Evolutionary conservation across 768 basidiomycete genomes (phyloP).

Genomic region (Auriculariales sp.): DNA sequence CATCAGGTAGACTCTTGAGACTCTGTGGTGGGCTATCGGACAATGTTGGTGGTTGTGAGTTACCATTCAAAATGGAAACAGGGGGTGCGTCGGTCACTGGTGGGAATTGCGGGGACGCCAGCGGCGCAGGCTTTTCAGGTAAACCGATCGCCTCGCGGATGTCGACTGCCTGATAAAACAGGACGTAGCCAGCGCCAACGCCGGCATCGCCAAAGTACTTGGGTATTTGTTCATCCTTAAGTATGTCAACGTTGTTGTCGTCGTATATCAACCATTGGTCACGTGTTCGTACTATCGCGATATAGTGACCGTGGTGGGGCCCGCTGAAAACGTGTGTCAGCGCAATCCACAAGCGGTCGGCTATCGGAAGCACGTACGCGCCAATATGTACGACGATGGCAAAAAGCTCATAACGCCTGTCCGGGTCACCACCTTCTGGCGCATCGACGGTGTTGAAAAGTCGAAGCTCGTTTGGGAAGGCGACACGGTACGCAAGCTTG

Average conservation of each 20-base stretch:
- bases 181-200: conserved; percentile 83
- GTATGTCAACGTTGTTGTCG: conserved; percentile 80
- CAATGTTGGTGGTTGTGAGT: too few relatives aligned
- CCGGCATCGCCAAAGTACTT: conserved; percentile 90
- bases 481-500: conserved; percentile 92
- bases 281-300: conserved; percentile 80
- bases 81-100: too few relatives aligned
- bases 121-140: conserved; percentile 17
- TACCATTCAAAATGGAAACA: too few relatives aligned
- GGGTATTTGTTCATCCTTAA: conserved; percentile 80
- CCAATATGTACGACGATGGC: conserved; percentile 99
- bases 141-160: conserved; percentile 60
- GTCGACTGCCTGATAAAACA: conserved; percentile 93
- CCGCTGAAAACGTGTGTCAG: conserved; percentile 39
- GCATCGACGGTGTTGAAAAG: conserved; percentile 97
- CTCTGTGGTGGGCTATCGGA: too few relatives aligned
- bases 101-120: conserved; percentile 10
- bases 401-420: conserved; percentile 86
- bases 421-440: conserved; percentile 63
- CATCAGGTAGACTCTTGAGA: too few relatives aligned
- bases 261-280: conserved; percentile 88
- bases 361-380: conserved; percentile 43
- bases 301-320: conserved; percentile 97
- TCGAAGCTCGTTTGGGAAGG: conserved; percentile 87
- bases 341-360: too few relatives aligned